Evolutionary conservation across 371 early-diverging fungal species (phyloP), one percentile per base, ranked within the genome.

Genomic region (Lichtheimia ramosa): DNA sequence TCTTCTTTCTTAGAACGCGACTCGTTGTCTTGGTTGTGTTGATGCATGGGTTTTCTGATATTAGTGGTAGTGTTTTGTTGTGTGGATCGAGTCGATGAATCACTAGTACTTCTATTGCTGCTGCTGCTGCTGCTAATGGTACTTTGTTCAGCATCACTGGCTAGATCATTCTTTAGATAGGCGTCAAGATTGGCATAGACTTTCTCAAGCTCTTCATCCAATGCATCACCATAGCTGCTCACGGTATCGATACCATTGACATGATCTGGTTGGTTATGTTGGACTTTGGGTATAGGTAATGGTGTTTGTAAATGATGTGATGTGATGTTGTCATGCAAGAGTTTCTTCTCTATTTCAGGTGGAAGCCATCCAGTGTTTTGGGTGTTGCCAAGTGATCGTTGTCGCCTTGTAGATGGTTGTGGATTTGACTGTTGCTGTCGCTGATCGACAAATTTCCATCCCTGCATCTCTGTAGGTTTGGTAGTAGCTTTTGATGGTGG

Each of bases 121-220:
- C 46, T 18, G 10, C 21, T 18, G 46, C 46, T 46, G n/a, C 46
- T 46, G 46, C 46, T 46, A 21, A 4, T 46, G 12, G 46, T 21
- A 18, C 46, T n/a, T 16, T 46, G 46, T 18, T 46, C 46, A 7
- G 46, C 18, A n/a, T n/a, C 46, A 21, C 46, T 34, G 34, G 10
- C 34, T 8, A 34, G 34, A 10, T 10, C 34, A 34, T 34, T 34
- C 34, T 34, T 34, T 0, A 46, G 46, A 24, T 43, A 55, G 6
- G 42, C 23, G 12, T 55, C 41, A 7, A 55, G 24, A 2, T 41
- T 42, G 8, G 56, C 56, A 55, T 55, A 55, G 13, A 55, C 56
- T 10, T 27, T n/a, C 6, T 55, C 56, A 23, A 55, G 56, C 42
- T 55, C 56, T 43, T 55, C 56, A 27, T 55, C 56, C 28, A 55